A percentile compares a stretch with the other conserved stretches of the same genome.
Conservation (phyloP, 208 protist genomes). For the Leishmania guyanensis region DNA sequence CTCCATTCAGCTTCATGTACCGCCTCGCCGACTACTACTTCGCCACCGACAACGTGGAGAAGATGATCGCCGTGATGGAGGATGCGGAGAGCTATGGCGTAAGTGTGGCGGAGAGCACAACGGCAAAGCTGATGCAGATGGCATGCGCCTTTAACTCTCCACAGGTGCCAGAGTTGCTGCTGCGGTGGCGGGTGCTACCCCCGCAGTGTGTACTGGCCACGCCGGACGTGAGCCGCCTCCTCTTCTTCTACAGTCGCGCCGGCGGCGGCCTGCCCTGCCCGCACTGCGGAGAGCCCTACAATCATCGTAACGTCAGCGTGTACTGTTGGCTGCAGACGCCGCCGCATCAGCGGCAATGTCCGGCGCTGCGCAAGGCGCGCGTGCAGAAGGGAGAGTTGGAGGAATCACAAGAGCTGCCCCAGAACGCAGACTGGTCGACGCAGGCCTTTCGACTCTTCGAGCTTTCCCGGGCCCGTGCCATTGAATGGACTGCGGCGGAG, state of each 20-base stretch:
- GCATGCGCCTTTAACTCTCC: slow-evolving; percentile 87
- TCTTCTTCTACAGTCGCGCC: slow-evolving; percentile 86
- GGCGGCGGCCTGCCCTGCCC: slow-evolving; percentile 82
- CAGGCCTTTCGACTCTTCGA: slow-evolving; percentile 71
- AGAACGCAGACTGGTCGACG: slow-evolving; percentile 79
- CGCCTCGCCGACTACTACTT: slow-evolving; percentile 93
- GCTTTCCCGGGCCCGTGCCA: slow-evolving; percentile 64
- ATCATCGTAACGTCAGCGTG: slow-evolving; percentile 83
- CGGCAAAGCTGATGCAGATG: slow-evolving; percentile 91
- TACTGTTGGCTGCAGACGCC: slow-evolving; percentile 86
- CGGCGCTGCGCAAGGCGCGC: slow-evolving; percentile 59
- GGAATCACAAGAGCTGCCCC: slow-evolving; percentile 63
- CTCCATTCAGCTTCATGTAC: slow-evolving; percentile 85
- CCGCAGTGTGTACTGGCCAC: slow-evolving; percentile 90
- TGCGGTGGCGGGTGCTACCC: slow-evolving; percentile 77
- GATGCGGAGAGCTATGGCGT: slow-evolving; percentile 75
- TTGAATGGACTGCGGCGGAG: slow-evolving; percentile 85
- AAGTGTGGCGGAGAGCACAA: slow-evolving; percentile 84
- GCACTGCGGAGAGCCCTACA: slow-evolving; percentile 83
- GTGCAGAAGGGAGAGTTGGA: slow-evolving; percentile 80
- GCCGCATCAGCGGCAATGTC: slow-evolving; percentile 79
- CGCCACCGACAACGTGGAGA: slow-evolving; percentile 89
- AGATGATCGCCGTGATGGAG: slow-evolving; percentile 91
- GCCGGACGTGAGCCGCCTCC: slow-evolving; percentile 87
- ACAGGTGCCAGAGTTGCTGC: slow-evolving; percentile 76